These are phyloP conservation scores for Buxus sempervirens DNA, from an alignment of 164 flowering plant genomes.

Conservation along the genomic window DNA sequence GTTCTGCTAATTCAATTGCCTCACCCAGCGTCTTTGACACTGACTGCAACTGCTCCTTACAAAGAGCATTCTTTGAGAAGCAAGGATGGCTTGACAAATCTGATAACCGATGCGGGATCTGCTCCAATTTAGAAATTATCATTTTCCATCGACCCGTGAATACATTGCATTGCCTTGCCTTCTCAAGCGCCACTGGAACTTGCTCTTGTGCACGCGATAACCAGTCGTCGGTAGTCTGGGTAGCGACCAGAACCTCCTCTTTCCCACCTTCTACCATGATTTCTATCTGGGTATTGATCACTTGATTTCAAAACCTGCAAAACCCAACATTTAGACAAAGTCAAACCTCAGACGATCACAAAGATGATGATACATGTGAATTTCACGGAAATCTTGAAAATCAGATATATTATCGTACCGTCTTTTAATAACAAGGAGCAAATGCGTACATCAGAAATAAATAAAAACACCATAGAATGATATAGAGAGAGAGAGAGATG, in stretches of 20 bases:
- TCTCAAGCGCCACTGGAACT: slow-evolving; percentile 51
- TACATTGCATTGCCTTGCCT: slow-evolving; percentile 48
- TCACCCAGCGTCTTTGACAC: slow-evolving; percentile 50
- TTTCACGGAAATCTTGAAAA: neutral
- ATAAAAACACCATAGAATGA: slow-evolving; percentile 2
- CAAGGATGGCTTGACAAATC: slow-evolving; percentile 76
- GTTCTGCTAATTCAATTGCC: slow-evolving; percentile 46
- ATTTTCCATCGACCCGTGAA: slow-evolving; percentile 69
- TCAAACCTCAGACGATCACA: slow-evolving; percentile 16
- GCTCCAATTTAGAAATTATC: slow-evolving; percentile 57
- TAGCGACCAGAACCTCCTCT: slow-evolving; percentile 17
- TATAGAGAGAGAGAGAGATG: neutral
- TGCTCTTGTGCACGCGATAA: slow-evolving; percentile 43
- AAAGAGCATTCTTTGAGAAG: slow-evolving; percentile 66
- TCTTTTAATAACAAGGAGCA: slow-evolving; percentile 33
- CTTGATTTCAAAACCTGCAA: slow-evolving; percentile 9
- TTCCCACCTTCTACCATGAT: slow-evolving; percentile 49
- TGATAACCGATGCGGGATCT: slow-evolving; percentile 55
- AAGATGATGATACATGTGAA: neutral
- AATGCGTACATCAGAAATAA: slow-evolving; percentile 37
- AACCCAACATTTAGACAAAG: slow-evolving; percentile 14
- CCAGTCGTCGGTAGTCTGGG: slow-evolving; percentile 47
- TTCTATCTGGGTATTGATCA: slow-evolving; percentile 7
- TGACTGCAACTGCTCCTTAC: slow-evolving; percentile 72
- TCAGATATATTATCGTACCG: neutral